Evolutionary conservation across 257 asterid genomes (phyloP), one percentile per base, ranked within the genome.

Genomic region (Anisodus tanguticus): DNA sequence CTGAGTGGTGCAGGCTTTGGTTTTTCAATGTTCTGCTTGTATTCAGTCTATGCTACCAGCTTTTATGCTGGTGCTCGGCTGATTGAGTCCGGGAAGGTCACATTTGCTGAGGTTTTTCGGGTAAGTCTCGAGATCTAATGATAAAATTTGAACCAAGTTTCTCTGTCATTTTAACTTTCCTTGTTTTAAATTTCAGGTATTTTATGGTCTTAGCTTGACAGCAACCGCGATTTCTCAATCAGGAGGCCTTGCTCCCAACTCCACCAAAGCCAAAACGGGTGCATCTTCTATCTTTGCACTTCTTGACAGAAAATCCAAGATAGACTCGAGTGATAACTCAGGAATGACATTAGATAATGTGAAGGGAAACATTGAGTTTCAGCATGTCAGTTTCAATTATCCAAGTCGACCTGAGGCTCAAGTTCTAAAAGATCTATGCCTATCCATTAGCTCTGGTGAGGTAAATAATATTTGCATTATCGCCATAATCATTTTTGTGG

Each of bases 31-130:
- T 81, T 89, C 1, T 70, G 93, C 89, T 86, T 92, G 83, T 95
- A 90, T 83, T 90, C 89, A 66, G 98, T 91, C 19, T 92, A 94
- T 63, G 98, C 98, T 78, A 84, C 97, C 11, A 92, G 97, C 88
- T 95, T 95, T 85, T 95, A 95, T 35, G 98, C 97, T 0, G 98
- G 98, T 83, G 99, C 98, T 66, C 90, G 92, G 0, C 97, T 95
- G 37, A 92, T 95, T 62, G 83, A 88, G 87, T 94, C 79, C 84
- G 95, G 97, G 41, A 90, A 91, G 84, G 91, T 89, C 79, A 90
- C 98, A 54, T 94, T 92, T 57, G 10, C 88, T 1, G 95, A 92
- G 86, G 98, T 95, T 62, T 95, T 95, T 74, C 97, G 97, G 2
- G 99, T 94, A 89, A 89, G 98, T 74, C 15, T 76, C 10, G 15